Evolutionary conservation across 345 rosid species (phyloP).

Genomic region (Arabis alpina): DNA sequence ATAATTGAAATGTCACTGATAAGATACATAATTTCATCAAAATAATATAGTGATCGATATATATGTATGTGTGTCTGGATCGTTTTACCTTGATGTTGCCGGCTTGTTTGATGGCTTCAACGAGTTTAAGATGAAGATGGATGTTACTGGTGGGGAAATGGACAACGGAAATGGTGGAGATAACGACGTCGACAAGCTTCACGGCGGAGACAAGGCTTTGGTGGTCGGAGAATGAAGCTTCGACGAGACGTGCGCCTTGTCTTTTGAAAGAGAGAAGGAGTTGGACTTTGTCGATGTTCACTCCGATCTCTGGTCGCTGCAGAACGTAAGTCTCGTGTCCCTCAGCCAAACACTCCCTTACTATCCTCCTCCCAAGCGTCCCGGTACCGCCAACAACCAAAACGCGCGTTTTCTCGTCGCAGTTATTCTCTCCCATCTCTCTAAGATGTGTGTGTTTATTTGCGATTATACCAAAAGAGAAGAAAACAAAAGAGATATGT

Average conservation of each 20-base stretch:
- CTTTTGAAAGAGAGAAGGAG: constrained; percentile 54
- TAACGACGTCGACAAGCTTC: constrained; percentile 66
- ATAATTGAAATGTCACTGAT: background rate
- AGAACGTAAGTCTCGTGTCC: constrained; percentile 67
- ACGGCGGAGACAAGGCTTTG: constrained; percentile 49
- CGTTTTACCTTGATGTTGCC: constrained; percentile 66
- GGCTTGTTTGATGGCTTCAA: constrained; percentile 76
- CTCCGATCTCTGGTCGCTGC: constrained; percentile 58
- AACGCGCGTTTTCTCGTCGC: constrained; percentile 45
- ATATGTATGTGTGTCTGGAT: background rate
- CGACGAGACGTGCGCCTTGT: constrained; percentile 60
- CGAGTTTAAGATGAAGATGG: constrained; percentile 75
- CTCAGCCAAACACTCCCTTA: constrained; percentile 59
- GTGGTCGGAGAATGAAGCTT: constrained; percentile 60
- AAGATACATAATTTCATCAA: background rate
- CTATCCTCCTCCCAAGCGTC: constrained; percentile 72
- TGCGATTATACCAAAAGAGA: too few species aligned
- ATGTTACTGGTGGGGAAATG: constrained; percentile 72
- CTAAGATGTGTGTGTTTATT: background rate
- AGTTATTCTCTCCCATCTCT: constrained; percentile 5
- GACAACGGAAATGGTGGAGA: constrained; percentile 78
- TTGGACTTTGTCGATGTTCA: constrained; percentile 72
- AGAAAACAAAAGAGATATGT: too few species aligned
- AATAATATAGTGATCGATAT: background rate
- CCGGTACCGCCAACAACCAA: constrained; percentile 76